Evolutionary conservation across 2,329 filamentous ascomycete species (phyloP).

Genomic region (Grosmannia serpens): DNA sequence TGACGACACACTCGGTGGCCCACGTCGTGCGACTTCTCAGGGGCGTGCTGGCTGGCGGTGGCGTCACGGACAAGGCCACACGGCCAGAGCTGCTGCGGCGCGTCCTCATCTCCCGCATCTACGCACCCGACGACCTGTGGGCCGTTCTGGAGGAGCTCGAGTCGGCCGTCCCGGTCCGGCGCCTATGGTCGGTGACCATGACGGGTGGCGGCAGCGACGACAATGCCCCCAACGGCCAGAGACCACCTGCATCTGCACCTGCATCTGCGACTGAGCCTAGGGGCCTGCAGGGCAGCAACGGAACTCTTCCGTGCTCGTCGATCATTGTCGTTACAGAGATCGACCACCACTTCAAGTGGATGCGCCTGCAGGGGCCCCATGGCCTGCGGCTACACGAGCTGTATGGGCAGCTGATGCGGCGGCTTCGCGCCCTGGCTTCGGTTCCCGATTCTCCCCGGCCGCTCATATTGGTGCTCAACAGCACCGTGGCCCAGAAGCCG

Average conservation of each 20-base stretch:
- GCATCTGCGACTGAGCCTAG: too few relatives aligned
- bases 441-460: neutral
- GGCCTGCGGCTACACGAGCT: slow-evolving; percentile 8
- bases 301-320: neutral
- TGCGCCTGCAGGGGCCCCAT: slow-evolving; percentile 9
- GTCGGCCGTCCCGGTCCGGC: slow-evolving; percentile 6
- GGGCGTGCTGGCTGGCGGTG: slow-evolving; percentile 23
- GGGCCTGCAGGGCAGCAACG: neutral
- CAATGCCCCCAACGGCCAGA: neutral
- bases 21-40: slow-evolving; percentile 30
- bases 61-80: neutral
- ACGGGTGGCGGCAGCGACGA: neutral
- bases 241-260: neutral
- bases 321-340: slow-evolving; percentile 11
- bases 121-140: slow-evolving; percentile 46
- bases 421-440: slow-evolving; percentile 4
- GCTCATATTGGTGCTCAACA: slow-evolving; percentile 10
- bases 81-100: slow-evolving; percentile 27
- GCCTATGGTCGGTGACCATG: slow-evolving; percentile 5
- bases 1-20: slow-evolving; percentile 35
- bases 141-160: slow-evolving; percentile 39
- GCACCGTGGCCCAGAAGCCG: neutral
- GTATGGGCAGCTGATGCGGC: slow-evolving; percentile 11
- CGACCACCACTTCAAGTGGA: slow-evolving; percentile 13
- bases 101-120: slow-evolving; percentile 43